Evolutionary conservation across 192 early-diverging fungal genomes (phyloP), one percentile per base, ranked within the genome.

Genomic region (Rhizoclosmatium sp.): DNA sequence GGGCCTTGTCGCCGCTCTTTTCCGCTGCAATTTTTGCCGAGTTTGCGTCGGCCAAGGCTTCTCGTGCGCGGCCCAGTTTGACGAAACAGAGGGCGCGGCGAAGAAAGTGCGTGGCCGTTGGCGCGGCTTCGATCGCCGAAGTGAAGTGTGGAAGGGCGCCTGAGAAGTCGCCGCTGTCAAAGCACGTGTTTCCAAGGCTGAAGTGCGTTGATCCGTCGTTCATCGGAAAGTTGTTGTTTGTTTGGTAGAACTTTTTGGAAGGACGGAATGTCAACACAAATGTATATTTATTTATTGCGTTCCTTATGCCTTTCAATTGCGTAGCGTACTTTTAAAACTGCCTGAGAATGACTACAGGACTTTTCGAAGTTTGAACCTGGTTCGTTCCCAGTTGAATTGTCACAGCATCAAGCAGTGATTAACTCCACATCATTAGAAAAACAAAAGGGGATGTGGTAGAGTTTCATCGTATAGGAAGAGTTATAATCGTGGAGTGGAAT

Each of bases 111-210:
- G 88, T 80, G 58, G 89, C 85, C 1, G 87, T 81, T 58, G 91
- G 87, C 78, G 92, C 88, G 1, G 88, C 70, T 3, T 86, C 81
- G 75, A 95, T 90, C 23, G 93, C 91, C 76, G 91, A 82, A 3
- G 87, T 89, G 82, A 90, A 95, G 46, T 94, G 86, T 4, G 78
- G 77, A 71, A 94, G 84, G 46, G 95, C 92, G 56, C 88, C 85
- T 56, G 92, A 88, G 75, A 89, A 96, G 71, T 94, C 93, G 69
- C 93, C 93, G 67, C 93, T 92, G 79, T 93, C 90, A 78, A 92
- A 94, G 49, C 92, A 92, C 75, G 92, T 89, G 81, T 91, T 93
- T 14, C 92, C 95, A 78, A 90, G 21, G 39, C 75, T 47, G 46
- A 80, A 58, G n/a, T 69, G 5, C 47, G 54, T 10, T 0, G 71